Base-by-base conservation (phyloP, 139 green algal genomes). In the Choricystis sp. region DNA sequence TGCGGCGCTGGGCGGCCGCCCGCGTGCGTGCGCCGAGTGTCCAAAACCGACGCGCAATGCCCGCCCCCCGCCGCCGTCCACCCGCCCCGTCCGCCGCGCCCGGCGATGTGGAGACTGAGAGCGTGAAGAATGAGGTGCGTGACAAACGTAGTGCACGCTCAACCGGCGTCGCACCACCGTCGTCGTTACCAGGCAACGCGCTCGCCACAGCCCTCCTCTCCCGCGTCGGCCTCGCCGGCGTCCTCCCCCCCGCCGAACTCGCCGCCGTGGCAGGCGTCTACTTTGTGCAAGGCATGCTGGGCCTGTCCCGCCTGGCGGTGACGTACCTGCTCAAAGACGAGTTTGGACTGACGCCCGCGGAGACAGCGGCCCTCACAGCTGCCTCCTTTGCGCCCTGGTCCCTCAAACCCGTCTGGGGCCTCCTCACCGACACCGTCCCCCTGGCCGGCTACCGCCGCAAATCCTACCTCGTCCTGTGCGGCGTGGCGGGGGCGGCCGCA, bases 361-460 rank as follows among this genome's bases (percentile, higher is more conserved):
- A 91, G 66, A 85, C 91, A 56, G 58, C 75, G 0, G 49, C 70
- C 25, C 14, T 71, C 56, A 9, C n/a, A 14, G 56, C 56, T 16
- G 56, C 56, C 56, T 16, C 20, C 0, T 57, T 57, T 22, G 52
- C 26, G 55, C 65, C 65, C 22, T 70, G 65, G 91, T 71, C 93
- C 24, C 79, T 97, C 67, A 98, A 98, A 65, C 91, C 91, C 0
- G 21, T 97, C 28, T 96, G 95, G 56, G 91, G 91, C 58, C 96
- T 98, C 74, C 61, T 96, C 0, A 83, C 66, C 2, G 91, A 98
- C 69, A 80, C 74, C 3, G 63, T 98, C n/a, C 91, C 91, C 1
- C 75, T 98, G 24, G 92, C 91, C 67, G 91, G 91, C 0, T 98
- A 96, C 79, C 74, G 80, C 20, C 65, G 90, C 23, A 67, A 86